Evolutionary conservation across 768 basidiomycete species (phyloP).

Genomic region (Tylopilus rubrobrunneus): DNA sequence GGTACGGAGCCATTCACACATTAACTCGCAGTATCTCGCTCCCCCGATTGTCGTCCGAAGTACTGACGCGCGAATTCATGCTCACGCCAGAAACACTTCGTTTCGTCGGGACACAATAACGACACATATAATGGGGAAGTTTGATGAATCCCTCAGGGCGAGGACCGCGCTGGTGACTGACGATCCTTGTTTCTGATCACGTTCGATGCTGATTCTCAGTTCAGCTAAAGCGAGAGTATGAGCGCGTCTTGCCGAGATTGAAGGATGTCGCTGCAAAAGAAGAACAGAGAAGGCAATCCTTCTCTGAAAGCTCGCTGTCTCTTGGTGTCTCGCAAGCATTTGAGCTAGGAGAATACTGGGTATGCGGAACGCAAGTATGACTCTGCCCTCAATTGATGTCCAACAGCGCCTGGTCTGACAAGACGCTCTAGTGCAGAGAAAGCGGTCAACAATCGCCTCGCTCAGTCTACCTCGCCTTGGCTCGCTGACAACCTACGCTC

Average conservation of each 20-base stretch:
- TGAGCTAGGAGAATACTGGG: conserved; percentile 68
- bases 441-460: conserved; percentile 75
- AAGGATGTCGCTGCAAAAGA: conserved; percentile 57
- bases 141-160: conserved; percentile 63
- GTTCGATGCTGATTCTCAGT: neutral
- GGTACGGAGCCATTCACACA: conserved; percentile 42
- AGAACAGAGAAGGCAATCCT: conserved; percentile 39
- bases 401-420: conserved; percentile 5
- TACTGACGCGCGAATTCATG: conserved; percentile 43
- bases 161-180: conserved; percentile 54
- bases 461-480: no score
- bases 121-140: conserved; percentile 57
- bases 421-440: conserved; percentile 59
- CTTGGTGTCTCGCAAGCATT: conserved; percentile 75
- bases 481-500: neutral
- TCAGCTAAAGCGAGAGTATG: conserved; percentile 67
- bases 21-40: conserved; percentile 44
- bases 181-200: neutral
- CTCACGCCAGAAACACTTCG: conserved; percentile 73
- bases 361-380: no score
- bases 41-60: conserved; percentile 46
- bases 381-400: neutral
- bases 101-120: conserved; percentile 19
- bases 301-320: conserved; percentile 39
- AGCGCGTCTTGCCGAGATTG: conserved; percentile 58